Percentiles rank a stretch among this genome's conserved stretches.
Conservation (phyloP, 768 basidiomycete genomes). For the Trametes elegans region DNA sequence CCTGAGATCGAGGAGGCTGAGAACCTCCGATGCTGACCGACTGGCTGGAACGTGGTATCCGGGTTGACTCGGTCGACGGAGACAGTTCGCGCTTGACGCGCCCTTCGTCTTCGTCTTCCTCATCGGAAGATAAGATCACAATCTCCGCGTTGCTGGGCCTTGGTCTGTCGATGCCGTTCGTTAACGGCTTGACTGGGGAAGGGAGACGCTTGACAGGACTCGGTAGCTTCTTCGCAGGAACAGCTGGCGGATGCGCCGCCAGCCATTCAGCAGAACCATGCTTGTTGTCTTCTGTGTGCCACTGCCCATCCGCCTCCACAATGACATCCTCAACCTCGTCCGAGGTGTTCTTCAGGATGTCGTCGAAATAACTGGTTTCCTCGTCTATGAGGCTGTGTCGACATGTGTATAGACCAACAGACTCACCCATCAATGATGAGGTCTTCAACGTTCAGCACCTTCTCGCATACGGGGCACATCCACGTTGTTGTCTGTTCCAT, state of each 20-base stretch:
- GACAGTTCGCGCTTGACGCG: conserved; percentile 76
- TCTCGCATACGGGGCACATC: conserved; percentile 93
- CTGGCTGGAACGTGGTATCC: conserved; percentile 6
- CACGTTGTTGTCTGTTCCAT: conserved; percentile 98
- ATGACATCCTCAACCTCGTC: conserved; percentile 89
- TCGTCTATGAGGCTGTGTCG: background rate
- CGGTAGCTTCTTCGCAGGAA: conserved; percentile 13
- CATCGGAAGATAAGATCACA: conserved; percentile 70
- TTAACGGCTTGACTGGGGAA: conserved; percentile 21
- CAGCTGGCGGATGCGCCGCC: conserved; percentile 40
- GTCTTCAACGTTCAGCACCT: conserved; percentile 70
- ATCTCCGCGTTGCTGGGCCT: conserved; percentile 55
- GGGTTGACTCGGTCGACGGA: conserved; percentile 43
- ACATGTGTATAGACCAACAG: background rate
- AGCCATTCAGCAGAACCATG: conserved; percentile 76
- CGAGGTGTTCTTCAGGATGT: conserved; percentile 74
- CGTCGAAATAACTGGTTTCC: conserved; percentile 73
- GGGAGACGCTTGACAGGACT: conserved; percentile 17
- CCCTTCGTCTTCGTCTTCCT: conserved; percentile 63
- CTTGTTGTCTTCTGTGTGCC: conserved; percentile 91
- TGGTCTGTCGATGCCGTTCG: conserved; percentile 32
- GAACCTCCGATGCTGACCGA: conserved; percentile 8
- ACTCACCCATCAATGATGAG: conserved; percentile 89
- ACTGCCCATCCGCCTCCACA: conserved; percentile 91
- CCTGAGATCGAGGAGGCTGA: conserved; percentile 30